Evolutionary conservation across 345 rosid species (phyloP), one percentile per base, ranked within the genome.

Genomic region (Crucihimalaya himalaica): DNA sequence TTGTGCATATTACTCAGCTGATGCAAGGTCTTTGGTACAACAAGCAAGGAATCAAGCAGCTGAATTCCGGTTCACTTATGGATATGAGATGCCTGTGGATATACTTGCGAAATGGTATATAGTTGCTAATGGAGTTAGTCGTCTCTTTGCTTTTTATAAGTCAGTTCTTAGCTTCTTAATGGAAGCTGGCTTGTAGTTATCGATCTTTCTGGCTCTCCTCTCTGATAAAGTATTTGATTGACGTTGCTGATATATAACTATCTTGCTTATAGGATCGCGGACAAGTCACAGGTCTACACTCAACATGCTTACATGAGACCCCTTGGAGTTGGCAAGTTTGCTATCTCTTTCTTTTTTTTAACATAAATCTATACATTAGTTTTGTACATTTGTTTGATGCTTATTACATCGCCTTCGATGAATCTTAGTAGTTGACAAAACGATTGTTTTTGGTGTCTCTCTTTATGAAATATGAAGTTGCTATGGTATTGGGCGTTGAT

Each of bases 251-350:
- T 40, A 10, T 25, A 37, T 59, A 50, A 50, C 15, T 20, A 34
- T 47, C 34, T 18, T 32, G 18, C 35, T 72, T 69, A 34, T 75
- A 94, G 98, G 98, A 87, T 94, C 75, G 96, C 98, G 0, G 97
- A 94, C 79, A 91, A 94, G 64, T 94, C 98, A 27, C 98, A 94
- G 72, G 88, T 94, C 69, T 94, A 94, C 70, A 94, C 98, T 61
- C 98, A 94, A 67, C 97, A 94, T 85, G 98, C 97, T 61, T 94
- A 94, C 80, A 94, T 91, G 98, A 88, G 98, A 82, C 98, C 98
- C 27, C 98, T 94, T 80, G 98, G 98, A 77, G 95, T 94, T 62
- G 96, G 98, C 85, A 76, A 50, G 87, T 78, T 62, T 79, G 71
- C 66, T 15, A 4, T 73, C 74, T 58, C 70, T 48, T 67, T 65